Base-by-base conservation (phyloP, 768 basidiomycete genomes). In the Collybia nuda region DNA sequence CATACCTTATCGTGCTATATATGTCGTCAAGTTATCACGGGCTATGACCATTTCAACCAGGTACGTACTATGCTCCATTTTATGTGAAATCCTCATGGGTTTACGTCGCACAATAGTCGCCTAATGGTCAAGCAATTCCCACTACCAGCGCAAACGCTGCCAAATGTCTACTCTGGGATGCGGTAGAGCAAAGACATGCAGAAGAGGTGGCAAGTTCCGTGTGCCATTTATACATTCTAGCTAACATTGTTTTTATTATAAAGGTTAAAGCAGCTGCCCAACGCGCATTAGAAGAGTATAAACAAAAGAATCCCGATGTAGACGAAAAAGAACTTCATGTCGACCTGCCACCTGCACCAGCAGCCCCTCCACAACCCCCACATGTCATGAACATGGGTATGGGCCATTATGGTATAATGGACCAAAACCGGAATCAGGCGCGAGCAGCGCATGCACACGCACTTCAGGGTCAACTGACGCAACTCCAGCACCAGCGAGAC, bases 1-100 rank as follows among this genome's bases (percentile, higher is more conserved):
- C 53, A 44, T 2, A 85, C 89, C 0, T 28, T 88, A 37, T 92
- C 88, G 0, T 97, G 94, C 65, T 95, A 96, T 61, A 73, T 91
- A 22, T 96, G 94, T 63, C 79, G 90, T 19, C 54, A 88, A 60
- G 60, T 84, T 29, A 87, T 95, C 35, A 67, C 32, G 0, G 88
- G 88, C 3, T 93, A 93, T 56, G 82, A 87, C 0, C 92, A 94
- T 61, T 94, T 93, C 60, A 64, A 75, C 36, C 70, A 79, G 43
- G 80, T 80, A 58, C 32, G 75, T 64, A 32, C 55, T 22, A 44
- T 11, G 40, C 28, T 22, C 2, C 22, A 15, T 41, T 46, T 47
- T 50, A 45, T 47, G 41, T 23, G 56, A 48, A 6, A 49, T 32
- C 23, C 52, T 64, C 1, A 56, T 61, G 17, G 39, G 42, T 14